A percentile compares a stretch with the other conserved stretches of the same genome.
Evolutionary conservation across 2,329 filamentous ascomycete species (phyloP).

Genomic region (Aspergillus japonicus): DNA sequence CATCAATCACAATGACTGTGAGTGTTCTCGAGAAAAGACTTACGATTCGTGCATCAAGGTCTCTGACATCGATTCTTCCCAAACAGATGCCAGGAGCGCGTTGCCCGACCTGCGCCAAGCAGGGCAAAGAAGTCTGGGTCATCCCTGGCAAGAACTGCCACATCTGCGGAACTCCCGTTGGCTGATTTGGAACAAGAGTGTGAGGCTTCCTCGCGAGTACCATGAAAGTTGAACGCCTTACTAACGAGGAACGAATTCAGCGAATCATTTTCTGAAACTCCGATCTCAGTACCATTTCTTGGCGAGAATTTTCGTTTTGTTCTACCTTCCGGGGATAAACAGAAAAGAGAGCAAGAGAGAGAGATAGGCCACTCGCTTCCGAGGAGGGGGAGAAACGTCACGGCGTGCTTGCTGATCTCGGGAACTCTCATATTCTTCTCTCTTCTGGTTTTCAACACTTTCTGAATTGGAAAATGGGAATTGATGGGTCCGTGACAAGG

Average conservation of each 20-base stretch:
- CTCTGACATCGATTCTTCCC: background rate
- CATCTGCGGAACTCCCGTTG: conserved; percentile 39
- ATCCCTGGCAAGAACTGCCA: conserved; percentile 49
- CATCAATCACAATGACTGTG: conserved; percentile 13
- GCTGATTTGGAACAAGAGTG: conserved; percentile 13
- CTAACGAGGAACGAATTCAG: too few species aligned
- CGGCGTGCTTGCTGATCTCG: background rate
- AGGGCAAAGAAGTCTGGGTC: conserved; percentile 44
- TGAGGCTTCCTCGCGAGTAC: background rate
- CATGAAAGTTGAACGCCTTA: too few species aligned
- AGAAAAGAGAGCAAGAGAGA: background rate
- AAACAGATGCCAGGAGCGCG: conserved; percentile 46
- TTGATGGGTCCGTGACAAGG: background rate
- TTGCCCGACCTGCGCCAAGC: conserved; percentile 39
- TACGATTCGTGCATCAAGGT: background rate
- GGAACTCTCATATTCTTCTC: background rate
- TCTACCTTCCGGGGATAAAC: background rate
- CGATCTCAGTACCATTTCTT: background rate
- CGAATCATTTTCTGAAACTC: background rate
- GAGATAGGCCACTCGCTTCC: too few species aligned
- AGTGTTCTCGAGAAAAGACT: background rate
- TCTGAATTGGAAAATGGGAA: background rate
- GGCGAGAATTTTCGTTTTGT: background rate
- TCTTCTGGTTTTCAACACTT: background rate
- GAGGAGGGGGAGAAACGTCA: background rate